These are phyloP conservation scores for Mycena rebaudengoi DNA, from an alignment of 768 basidiomycete genomes.

Conservation along the genomic window DNA sequence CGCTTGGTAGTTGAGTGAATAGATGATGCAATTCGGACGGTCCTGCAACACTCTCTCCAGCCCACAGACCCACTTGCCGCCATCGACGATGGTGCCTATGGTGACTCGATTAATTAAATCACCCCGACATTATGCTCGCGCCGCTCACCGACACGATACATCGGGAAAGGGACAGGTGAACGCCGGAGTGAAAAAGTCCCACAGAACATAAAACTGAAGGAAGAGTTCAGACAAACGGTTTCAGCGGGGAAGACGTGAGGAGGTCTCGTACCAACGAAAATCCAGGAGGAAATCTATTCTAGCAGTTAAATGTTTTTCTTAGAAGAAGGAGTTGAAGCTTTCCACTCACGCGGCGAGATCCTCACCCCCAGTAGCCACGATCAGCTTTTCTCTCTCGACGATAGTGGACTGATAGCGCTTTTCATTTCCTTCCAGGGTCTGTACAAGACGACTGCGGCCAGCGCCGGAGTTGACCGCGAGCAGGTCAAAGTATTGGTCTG, in stretches of 20 bases:
- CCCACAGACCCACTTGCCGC: constrained; percentile 57
- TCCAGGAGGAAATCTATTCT: constrained; percentile 13
- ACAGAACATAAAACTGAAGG: constrained; percentile 13
- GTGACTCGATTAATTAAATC: too few relatives aligned
- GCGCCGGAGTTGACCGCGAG: background rate
- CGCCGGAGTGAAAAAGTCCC: constrained; percentile 42
- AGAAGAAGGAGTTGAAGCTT: background rate
- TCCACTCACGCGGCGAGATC: constrained; percentile 10
- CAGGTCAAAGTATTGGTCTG: constrained; percentile 11
- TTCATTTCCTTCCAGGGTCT: constrained; percentile 18
- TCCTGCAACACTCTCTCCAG: constrained; percentile 46
- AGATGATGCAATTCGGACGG: constrained; percentile 52
- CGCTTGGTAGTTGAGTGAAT: constrained; percentile 53
- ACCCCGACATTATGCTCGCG: too few relatives aligned
- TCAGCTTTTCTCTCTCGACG: constrained; percentile 11
- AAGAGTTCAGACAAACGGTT: background rate
- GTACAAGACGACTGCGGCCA: constrained; percentile 9
- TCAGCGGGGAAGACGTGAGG: background rate
- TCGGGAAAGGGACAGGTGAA: constrained; percentile 38
- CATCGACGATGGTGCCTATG: constrained; percentile 13
- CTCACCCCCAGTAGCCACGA: constrained; percentile 6
- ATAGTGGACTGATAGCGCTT: constrained; percentile 11
- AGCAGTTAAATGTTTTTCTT: too few relatives aligned
- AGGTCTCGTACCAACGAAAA: background rate
- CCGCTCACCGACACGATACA: constrained; percentile 34